phyloP scores from a whole-genome alignment of 2,329 filamentous ascomycete species.

The Trichoderma endophyticum region DNA sequence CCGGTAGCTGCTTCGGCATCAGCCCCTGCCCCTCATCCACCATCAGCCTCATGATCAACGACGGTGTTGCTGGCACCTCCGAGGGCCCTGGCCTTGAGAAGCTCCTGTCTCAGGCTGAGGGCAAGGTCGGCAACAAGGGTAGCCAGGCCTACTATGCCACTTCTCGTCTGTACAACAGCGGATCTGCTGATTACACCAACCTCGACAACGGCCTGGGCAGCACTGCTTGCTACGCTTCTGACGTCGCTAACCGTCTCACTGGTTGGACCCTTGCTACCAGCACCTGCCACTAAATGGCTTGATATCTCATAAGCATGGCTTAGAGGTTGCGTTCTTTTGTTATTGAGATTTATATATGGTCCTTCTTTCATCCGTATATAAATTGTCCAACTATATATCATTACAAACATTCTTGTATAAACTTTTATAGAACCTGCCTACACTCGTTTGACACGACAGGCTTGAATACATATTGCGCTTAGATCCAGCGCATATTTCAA shows the following conservation, averaged over 20 bases:
- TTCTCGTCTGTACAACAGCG: constrained; percentile 25
- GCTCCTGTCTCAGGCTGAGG: constrained; percentile 1
- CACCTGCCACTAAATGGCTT: constrained; percentile 10
- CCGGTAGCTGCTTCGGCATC: constrained; percentile 37
- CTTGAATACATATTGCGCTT: neutral
- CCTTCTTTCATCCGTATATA: neutral
- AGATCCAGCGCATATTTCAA: neutral
- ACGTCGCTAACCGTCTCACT: constrained; percentile 26
- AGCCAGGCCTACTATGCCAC: constrained; percentile 23
- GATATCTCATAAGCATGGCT: neutral
- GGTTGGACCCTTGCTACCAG: constrained; percentile 24
- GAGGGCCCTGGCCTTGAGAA: constrained; percentile 39
- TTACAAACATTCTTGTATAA: neutral
- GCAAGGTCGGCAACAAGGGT: neutral
- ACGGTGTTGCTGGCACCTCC: constrained; percentile 42
- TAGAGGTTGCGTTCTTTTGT: neutral
- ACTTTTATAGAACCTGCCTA: neutral
- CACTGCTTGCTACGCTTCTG: constrained; percentile 25
- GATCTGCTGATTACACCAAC: constrained; percentile 25
- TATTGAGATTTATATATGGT: neutral
- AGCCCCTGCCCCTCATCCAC: constrained; percentile 29
- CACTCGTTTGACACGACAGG: constrained; percentile 10
- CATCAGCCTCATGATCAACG: constrained; percentile 35
- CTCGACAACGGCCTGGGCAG: constrained; percentile 23
- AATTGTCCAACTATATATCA: neutral